phyloP scores from a whole-genome alignment of 2,329 filamentous ascomycete genomes.

The Hypoxylon sp. region DNA sequence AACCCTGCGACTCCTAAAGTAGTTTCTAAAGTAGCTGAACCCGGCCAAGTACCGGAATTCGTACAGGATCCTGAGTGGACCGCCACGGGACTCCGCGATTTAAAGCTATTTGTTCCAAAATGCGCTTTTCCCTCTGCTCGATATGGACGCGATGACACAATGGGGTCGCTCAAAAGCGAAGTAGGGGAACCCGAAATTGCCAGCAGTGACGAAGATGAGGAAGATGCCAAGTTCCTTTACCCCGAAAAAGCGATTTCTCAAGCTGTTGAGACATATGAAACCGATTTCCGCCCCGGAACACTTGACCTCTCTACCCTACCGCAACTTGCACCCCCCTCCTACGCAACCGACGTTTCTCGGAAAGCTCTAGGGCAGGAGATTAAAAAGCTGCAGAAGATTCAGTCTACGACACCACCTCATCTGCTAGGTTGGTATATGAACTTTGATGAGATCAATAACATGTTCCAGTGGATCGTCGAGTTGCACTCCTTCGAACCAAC shows the following conservation, averaged over 20 bases:
- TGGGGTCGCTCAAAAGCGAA: slow-evolving; percentile 20
- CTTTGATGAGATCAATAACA: slow-evolving; percentile 74
- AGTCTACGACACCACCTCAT: slow-evolving; percentile 71
- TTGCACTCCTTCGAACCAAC: slow-evolving; percentile 82
- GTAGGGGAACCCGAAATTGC: slow-evolving; percentile 50
- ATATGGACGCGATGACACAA: background rate
- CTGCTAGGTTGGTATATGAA: slow-evolving; percentile 90
- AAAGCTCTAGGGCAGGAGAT: slow-evolving; percentile 76
- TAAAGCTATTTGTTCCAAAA: slow-evolving; percentile 52
- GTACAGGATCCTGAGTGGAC: slow-evolving; percentile 44
- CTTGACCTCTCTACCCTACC: slow-evolving; percentile 74
- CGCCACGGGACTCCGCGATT: slow-evolving; percentile 33
- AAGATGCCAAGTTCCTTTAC: slow-evolving; percentile 58
- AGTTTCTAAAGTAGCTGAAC: background rate
- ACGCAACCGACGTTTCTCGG: slow-evolving; percentile 74
- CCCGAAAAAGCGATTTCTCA: slow-evolving; percentile 52
- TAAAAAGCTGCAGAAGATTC: slow-evolving; percentile 72
- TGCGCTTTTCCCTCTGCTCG: slow-evolving; percentile 53
- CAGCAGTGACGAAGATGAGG: slow-evolving; percentile 63
- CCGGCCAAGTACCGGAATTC: slow-evolving; percentile 35
- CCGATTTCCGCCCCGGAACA: slow-evolving; percentile 74
- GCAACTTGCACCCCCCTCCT: slow-evolving; percentile 74
- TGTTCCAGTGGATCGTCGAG: slow-evolving; percentile 94
- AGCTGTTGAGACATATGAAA: slow-evolving; percentile 45
- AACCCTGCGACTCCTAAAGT: background rate